These are phyloP conservation scores for Coemansia sp. DNA, from an alignment of 192 early-diverging fungal species.

Conservation along the genomic window DNA sequence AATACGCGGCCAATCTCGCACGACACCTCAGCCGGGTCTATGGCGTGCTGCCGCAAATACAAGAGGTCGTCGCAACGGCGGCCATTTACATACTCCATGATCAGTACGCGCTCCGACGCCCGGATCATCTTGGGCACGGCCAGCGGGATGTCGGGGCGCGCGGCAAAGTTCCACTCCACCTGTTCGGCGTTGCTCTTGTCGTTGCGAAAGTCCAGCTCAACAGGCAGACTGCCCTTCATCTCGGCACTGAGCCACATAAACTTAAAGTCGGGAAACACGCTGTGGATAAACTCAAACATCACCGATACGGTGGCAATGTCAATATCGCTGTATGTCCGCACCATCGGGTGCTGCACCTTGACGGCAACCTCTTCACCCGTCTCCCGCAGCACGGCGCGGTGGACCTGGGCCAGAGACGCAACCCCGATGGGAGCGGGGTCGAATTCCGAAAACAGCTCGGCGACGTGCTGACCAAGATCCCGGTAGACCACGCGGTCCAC, in stretches of 20 bases:
- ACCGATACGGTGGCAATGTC: constrained; percentile 73
- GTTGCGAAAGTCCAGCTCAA: constrained; percentile 79
- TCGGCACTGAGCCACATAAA: constrained; percentile 88
- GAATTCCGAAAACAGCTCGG: constrained; percentile 70
- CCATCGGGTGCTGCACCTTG: constrained; percentile 86
- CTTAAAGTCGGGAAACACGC: constrained; percentile 84
- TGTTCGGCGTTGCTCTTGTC: constrained; percentile 75
- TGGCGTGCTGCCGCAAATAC: constrained; percentile 66
- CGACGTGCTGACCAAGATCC: constrained; percentile 65
- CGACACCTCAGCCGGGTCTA: constrained; percentile 72
- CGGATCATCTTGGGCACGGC: constrained; percentile 76
- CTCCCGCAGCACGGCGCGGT: constrained; percentile 64
- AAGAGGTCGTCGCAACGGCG: constrained; percentile 71
- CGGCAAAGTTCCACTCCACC: constrained; percentile 59
- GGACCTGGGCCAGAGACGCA: constrained; percentile 91
- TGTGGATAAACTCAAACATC: constrained; percentile 61
- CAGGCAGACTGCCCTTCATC: constrained; percentile 76
- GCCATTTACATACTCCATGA: constrained; percentile 82
- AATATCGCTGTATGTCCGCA: constrained; percentile 70
- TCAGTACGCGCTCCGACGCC: constrained; percentile 70
- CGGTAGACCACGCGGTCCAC: constrained; percentile 62
- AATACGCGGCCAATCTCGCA: constrained; percentile 69
- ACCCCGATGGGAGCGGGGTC: constrained; percentile 85
- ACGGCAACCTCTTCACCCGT: constrained; percentile 79
- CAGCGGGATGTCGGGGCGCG: constrained; percentile 49